Evolutionary conservation across 495 filamentous ascomycete species (phyloP).

Genomic region (Bathelium albidoporum): DNA sequence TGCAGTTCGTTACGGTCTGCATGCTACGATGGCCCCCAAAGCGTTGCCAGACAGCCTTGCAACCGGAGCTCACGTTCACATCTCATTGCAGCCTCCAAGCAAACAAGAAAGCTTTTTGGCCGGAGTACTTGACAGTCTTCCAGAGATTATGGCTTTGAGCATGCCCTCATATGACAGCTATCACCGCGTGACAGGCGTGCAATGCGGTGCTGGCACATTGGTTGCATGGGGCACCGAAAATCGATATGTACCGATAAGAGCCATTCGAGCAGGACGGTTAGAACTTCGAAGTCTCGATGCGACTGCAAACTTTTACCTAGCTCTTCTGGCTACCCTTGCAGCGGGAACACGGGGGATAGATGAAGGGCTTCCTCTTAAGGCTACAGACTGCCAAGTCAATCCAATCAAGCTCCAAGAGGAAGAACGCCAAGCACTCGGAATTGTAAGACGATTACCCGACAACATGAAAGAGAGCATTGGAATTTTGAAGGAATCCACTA

Average conservation of each 20-base stretch:
- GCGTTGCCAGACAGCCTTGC: conserved; percentile 50
- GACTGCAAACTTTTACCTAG: conserved; percentile 62
- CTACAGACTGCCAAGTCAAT: conserved; percentile 14
- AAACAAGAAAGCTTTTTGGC: conserved; percentile 43
- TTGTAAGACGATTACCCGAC: conserved; percentile 29
- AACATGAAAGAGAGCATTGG: conserved; percentile 19
- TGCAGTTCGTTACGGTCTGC: conserved; percentile 47
- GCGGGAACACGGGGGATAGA: conserved; percentile 53
- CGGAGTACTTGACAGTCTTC: conserved; percentile 54
- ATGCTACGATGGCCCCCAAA: conserved; percentile 67
- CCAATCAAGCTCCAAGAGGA: conserved; percentile 34
- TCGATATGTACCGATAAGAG: conserved; percentile 45
- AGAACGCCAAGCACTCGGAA: conserved; percentile 43
- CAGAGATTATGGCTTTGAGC: conserved; percentile 51
- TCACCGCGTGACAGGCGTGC: conserved; percentile 49
- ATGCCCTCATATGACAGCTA: conserved; percentile 52
- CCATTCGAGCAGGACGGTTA: conserved; percentile 43
- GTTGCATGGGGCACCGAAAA: conserved; percentile 69
- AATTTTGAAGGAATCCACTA: conserved; percentile 19
- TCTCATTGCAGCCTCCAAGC: conserved; percentile 42
- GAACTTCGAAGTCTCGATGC: conserved; percentile 66
- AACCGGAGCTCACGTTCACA: conserved; percentile 58
- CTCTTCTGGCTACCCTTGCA: conserved; percentile 52
- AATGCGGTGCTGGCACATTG: conserved; percentile 68
- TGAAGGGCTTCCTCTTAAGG: background rate